Evolutionary conservation across 495 filamentous ascomycete genomes (phyloP).

Genomic region (Hypoxylon intermedium): DNA sequence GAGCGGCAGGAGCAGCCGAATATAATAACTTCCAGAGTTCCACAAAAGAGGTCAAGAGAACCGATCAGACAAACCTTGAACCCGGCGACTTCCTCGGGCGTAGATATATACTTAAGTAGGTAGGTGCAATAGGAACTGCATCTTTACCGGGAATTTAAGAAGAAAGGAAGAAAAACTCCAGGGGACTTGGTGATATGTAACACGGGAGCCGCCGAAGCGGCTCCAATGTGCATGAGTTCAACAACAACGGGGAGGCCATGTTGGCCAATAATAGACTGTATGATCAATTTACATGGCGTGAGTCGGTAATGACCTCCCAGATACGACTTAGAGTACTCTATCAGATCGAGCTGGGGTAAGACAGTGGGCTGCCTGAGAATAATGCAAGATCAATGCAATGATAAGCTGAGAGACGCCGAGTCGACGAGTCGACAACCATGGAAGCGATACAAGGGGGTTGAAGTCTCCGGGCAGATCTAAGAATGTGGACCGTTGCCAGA

Average conservation of each 20-base stretch:
- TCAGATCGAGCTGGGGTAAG: constrained; percentile 17
- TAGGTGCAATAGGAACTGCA: constrained; percentile 7
- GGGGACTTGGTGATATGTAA: constrained; percentile 8
- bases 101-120: constrained; percentile 9
- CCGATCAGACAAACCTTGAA: too few species aligned
- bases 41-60: constrained; percentile 22
- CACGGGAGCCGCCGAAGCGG: not conserved
- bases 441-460: not conserved
- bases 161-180: not conserved
- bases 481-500: constrained; percentile 10
- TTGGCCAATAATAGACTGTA: constrained; percentile 4
- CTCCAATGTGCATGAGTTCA: not conserved
- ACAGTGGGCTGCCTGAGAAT: constrained; percentile 9
- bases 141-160: not conserved
- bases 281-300: not conserved
- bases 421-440: constrained; percentile 3
- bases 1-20: constrained; percentile 11
- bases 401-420: not conserved
- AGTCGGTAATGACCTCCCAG: constrained; percentile 1
- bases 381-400: constrained; percentile 5
- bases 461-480: constrained; percentile 10
- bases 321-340: constrained; percentile 6
- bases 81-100: not conserved
- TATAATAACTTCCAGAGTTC: constrained; percentile 18
- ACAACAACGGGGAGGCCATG: constrained; percentile 6